A percentile compares a stretch with the other conserved stretches of the same genome.
These are phyloP conservation scores for Gaeumannomyces tritici DNA, from an alignment of 2,329 filamentous ascomycete genomes.

Conservation along the genomic window DNA sequence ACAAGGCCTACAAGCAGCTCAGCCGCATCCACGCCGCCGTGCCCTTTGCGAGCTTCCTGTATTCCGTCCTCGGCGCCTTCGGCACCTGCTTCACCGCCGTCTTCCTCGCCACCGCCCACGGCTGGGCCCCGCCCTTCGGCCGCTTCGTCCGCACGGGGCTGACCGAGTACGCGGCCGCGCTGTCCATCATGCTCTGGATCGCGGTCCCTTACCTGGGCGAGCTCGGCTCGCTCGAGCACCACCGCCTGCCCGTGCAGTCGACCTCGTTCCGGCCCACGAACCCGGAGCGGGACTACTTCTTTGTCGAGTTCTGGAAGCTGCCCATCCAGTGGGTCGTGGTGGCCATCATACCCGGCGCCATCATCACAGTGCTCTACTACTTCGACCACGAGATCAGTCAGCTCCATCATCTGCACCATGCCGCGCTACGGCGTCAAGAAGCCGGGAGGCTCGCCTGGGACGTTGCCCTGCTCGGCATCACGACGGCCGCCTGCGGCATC, in stretches of 20 bases:
- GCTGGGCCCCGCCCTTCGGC: conserved; percentile 53
- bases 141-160: conserved; percentile 51
- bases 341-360: conserved; percentile 50
- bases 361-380: conserved; percentile 59
- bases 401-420: conserved; percentile 57
- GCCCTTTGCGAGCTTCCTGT: conserved; percentile 54
- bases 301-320: conserved; percentile 55
- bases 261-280: conserved; percentile 43
- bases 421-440: conserved; percentile 51
- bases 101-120: conserved; percentile 49
- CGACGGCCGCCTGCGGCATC: conserved; percentile 54
- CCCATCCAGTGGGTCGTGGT: conserved; percentile 50
- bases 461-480: conserved; percentile 49
- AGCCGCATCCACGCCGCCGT: conserved; percentile 46
- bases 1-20: conserved; percentile 56
- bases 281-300: conserved; percentile 44
- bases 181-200: conserved; percentile 57
- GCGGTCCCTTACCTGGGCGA: conserved; percentile 53
- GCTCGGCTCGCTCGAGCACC: conserved; percentile 46
- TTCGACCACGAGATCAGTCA: conserved; percentile 64
- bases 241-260: conserved; percentile 44
- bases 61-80: conserved; percentile 52
- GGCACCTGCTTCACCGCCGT: conserved; percentile 56
- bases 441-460: conserved; percentile 56
- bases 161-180: conserved; percentile 55